Evolutionary conservation across 768 basidiomycete genomes (phyloP), one percentile per base, ranked within the genome.

Genomic region (Gymnopilus junonius): DNA sequence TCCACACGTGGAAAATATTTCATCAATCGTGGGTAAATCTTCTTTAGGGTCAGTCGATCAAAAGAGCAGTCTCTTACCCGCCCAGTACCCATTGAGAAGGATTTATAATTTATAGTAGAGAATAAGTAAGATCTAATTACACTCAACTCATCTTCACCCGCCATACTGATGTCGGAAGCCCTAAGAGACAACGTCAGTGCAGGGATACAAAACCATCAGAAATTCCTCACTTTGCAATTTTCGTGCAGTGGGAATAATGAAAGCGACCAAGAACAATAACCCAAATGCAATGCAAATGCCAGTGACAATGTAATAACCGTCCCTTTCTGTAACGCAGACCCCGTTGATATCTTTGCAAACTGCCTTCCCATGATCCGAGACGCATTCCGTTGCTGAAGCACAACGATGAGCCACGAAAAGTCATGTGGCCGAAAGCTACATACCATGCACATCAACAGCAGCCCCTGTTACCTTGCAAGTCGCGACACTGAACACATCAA

Each of bases 301-400:
- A 29, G 91, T 91, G 55, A 96, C 87, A 61, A 87, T 83, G 75
- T 95, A 99, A 76, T 97, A 99, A 11, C 97, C 97, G 75, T 99
- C 97, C 23, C 84, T 84, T 74, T 93, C 87, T 1, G 90, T 93
- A 53, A 92, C 79, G 74, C 97, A 99, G 40, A 81, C 76, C 0
- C 97, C 97, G 11, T 85, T 89, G 57, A 93, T 80, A 2, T 87
- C 85, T 21, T 83, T 80, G 75, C 97, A 99, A 5, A 82, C 76
- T 7, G 84, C 80, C 72, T 95, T 97, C 23, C 97, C 97, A 62
- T 89, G 88, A 12, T 99, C 97, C 4, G 95, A 94, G 35, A 95
- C 91, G 75, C 97, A 99, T 75, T 98, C 97, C 12, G 85, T 77
- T 20, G 89, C 93, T 94, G 67, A 29, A 61, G 55, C 8, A 12